Base-by-base conservation (phyloP, 306 rosid species). In the Cucurbita maxima region DNA sequence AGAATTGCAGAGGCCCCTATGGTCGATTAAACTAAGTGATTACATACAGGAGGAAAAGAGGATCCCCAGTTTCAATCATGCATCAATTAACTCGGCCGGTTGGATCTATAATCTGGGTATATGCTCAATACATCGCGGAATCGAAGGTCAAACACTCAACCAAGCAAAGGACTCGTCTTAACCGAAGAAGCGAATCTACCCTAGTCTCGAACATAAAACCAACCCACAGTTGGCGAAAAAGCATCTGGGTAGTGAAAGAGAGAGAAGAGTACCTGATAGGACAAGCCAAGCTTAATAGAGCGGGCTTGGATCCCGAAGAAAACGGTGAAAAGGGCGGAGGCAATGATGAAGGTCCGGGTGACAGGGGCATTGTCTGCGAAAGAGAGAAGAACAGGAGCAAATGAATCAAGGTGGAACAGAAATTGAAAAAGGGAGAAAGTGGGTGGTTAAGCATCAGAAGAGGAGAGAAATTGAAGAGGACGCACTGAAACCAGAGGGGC, bases 401-500 rank as follows among this genome's bases (percentile, higher is more conserved):
- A 79, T 76, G 48, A 84, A 82, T 73, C 82, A 67, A 64, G 63
- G 78, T 80, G 41, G 18, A 41, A 18, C 25, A 45, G 41, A 54
- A 59, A 40, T 20, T 50, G 56, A 41, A 47, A 47, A 52, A 67
- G 81, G 75, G 56, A 22, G 62, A 58, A 58, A 58, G 47, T 19
- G 56, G 25, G 16, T 8, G 34, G 58, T 34, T 52, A 14, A 71
- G 47, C 18, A 37, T 7, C 52, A 10, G 44, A 25, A 68, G 10
- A 70, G 45, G n/a, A 43, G 61, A 34, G 78, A 73, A 72, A 45
- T 12, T 8, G 19, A 11, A 64, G 48, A 54, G 43, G 4, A 87
- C 98, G 76, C 69, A 94, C 99, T 78, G 86, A 95, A 95, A 83
- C 99, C 99, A 77, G 99, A 91, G 18, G 97, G 99, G 78, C 99